Conservation (phyloP, 1,139 yeast genomes). For the Candida sp. region DNA sequence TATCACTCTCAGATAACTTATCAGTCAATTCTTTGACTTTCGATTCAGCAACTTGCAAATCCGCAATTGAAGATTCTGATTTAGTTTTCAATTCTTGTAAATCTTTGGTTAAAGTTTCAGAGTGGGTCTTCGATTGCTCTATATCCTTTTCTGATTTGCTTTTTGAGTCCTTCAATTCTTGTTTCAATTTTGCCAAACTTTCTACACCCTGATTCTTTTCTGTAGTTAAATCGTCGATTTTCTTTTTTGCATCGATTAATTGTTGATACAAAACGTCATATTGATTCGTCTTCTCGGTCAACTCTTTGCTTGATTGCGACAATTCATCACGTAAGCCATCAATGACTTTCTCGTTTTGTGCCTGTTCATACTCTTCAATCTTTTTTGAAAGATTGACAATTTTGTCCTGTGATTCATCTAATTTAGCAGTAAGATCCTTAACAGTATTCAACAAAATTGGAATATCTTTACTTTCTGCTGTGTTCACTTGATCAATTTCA, state of each 20-base stretch:
- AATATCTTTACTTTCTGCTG: background rate
- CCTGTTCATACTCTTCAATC: background rate
- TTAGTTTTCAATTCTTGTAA: conserved; percentile 1
- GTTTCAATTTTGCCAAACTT: background rate
- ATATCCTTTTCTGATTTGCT: conserved; percentile 7
- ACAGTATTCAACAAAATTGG: background rate
- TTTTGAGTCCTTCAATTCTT: background rate
- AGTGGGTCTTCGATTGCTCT: background rate
- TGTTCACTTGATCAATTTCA: background rate
- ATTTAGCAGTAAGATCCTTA: background rate
- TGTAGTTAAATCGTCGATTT: background rate
- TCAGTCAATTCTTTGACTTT: conserved; percentile 3
- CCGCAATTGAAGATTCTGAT: background rate
- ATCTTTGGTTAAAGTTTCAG: conserved; percentile 3
- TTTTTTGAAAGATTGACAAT: background rate
- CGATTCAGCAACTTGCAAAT: conserved; percentile 1
- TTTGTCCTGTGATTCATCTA: background rate
- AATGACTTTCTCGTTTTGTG: background rate
- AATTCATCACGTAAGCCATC: background rate
- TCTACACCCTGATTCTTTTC: background rate
- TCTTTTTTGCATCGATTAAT: background rate
- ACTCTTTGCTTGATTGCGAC: background rate
- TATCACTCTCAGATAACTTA: background rate
- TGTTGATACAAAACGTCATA: background rate
- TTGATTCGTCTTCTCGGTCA: background rate